Percentiles rank a stretch among this genome's conserved stretches.
Evolutionary conservation across 495 filamentous ascomycete genomes (phyloP).

Genomic region (Hypoxylon lienhwacheense): DNA sequence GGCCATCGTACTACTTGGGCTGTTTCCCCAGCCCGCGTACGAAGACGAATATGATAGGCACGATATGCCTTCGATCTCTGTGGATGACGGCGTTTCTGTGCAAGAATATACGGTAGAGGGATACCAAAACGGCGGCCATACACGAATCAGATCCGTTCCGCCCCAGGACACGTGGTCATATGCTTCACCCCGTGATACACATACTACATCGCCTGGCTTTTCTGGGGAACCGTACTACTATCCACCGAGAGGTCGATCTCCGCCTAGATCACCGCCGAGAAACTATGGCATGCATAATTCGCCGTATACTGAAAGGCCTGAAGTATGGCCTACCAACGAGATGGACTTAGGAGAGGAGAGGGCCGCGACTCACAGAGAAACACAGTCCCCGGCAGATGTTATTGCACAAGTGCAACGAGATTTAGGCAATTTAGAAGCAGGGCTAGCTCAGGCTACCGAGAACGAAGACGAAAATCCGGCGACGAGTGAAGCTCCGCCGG

Average conservation of each 20-base stretch:
- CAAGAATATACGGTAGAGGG: slow-evolving; percentile 40
- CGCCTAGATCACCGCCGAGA: slow-evolving; percentile 48
- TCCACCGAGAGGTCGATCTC: slow-evolving; percentile 49
- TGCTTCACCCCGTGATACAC: slow-evolving; percentile 27
- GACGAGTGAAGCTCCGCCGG: slow-evolving; percentile 13
- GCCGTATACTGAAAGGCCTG: slow-evolving; percentile 19
- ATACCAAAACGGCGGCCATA: slow-evolving; percentile 26
- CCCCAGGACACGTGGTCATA: slow-evolving; percentile 42
- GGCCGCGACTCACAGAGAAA: slow-evolving; percentile 23
- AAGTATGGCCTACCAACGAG: slow-evolving; percentile 31
- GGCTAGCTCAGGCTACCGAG: slow-evolving; percentile 22
- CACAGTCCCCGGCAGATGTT: slow-evolving; percentile 13
- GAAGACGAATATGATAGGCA: slow-evolving; percentile 30
- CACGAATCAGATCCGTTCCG: slow-evolving; percentile 38
- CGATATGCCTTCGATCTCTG: slow-evolving; percentile 35
- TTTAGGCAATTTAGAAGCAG: slow-evolving; percentile 27
- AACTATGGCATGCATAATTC: slow-evolving; percentile 39
- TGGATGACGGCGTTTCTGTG: slow-evolving; percentile 39
- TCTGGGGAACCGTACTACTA: slow-evolving; percentile 44
- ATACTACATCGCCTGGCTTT: slow-evolving; percentile 28
- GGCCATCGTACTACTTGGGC: slow-evolving; percentile 43
- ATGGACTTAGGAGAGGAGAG: slow-evolving; percentile 23
- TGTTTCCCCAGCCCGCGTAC: slow-evolving; percentile 44
- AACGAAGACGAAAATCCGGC: slow-evolving; percentile 29
- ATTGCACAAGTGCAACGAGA: slow-evolving; percentile 24